These are phyloP conservation scores for Chlorophyllum brunneum DNA, from an alignment of 768 basidiomycete species.

Conservation along the genomic window DNA sequence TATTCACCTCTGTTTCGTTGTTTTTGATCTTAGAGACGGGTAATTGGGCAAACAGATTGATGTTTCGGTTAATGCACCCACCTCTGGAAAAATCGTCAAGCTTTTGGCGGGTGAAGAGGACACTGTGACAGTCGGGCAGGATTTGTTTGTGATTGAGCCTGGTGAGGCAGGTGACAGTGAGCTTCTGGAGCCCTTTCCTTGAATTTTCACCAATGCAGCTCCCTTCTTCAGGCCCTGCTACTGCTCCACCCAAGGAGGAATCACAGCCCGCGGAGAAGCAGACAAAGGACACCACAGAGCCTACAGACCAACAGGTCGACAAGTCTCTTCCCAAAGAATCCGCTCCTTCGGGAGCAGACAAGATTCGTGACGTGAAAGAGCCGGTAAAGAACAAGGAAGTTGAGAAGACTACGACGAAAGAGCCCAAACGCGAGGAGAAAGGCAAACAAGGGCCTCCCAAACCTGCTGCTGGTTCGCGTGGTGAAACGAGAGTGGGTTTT, in stretches of 20 bases:
- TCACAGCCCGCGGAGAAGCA: conserved; percentile 9
- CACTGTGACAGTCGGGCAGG: conserved; percentile 92
- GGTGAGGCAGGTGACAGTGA: conserved; percentile 58
- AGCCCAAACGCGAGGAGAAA: conserved; percentile 29
- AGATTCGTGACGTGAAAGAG: conserved; percentile 19
- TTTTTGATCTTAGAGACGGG: neutral
- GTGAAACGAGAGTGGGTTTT: conserved; percentile 75
- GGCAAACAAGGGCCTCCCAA: conserved; percentile 26
- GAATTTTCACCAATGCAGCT: neutral
- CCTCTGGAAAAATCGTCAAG: conserved; percentile 83
- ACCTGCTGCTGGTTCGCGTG: conserved; percentile 49
- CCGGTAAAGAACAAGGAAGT: conserved; percentile 26
- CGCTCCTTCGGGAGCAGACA: conserved; percentile 32
- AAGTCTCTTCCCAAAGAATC: conserved; percentile 43
- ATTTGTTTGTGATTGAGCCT: conserved; percentile 86
- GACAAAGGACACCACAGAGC: conserved; percentile 39
- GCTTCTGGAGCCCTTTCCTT: conserved; percentile 17
- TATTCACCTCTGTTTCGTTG: conserved; percentile 17
- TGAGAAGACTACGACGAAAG: conserved; percentile 32
- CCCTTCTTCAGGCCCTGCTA: conserved; percentile 20
- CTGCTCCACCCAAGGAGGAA: conserved; percentile 32
- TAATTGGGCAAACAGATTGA: conserved; percentile 66
- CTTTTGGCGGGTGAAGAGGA: conserved; percentile 88
- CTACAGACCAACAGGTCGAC: conserved; percentile 44
- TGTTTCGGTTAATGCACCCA: conserved; percentile 92